Conservation (phyloP, 2,329 filamentous ascomycete species). For the Eurotiales sp. region DNA sequence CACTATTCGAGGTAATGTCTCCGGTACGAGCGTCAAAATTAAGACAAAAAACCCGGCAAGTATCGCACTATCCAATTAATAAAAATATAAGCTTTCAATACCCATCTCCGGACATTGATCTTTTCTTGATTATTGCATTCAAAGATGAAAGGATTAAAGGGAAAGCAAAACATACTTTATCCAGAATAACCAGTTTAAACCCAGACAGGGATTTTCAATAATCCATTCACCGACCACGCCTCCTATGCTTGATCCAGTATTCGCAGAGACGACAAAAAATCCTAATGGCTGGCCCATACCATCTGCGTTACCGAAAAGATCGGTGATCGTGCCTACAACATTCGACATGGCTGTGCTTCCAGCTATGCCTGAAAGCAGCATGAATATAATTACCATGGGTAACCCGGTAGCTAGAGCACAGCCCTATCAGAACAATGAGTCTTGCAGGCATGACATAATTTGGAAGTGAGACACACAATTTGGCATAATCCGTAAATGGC, state of each 20-base stretch:
- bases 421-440: constrained; percentile 17
- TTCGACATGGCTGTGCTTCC: constrained; percentile 36
- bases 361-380: constrained; percentile 33
- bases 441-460: background rate
- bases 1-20: constrained; percentile 5
- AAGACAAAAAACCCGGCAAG: constrained; percentile 1
- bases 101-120: background rate
- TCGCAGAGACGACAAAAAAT: constrained; percentile 39
- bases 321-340: constrained; percentile 35
- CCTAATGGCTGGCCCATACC: constrained; percentile 43
- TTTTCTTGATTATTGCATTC: no score
- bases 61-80: background rate
- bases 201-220: constrained; percentile 31
- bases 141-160: no score
- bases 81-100: no score
- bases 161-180: constrained; percentile 26
- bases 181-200: constrained; percentile 40
- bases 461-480: constrained; percentile 22
- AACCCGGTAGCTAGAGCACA: constrained; percentile 33
- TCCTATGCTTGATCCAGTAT: constrained; percentile 39
- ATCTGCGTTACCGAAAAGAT: constrained; percentile 35
- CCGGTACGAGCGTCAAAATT: background rate
- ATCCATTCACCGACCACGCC: constrained; percentile 42
- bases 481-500: constrained; percentile 30
- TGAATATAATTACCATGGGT: constrained; percentile 38